Percentiles rank a stretch among this genome's conserved stretches.
Conservation (phyloP, 805 yeast genomes). For the Wickerhamomyces sydowiorum region DNA sequence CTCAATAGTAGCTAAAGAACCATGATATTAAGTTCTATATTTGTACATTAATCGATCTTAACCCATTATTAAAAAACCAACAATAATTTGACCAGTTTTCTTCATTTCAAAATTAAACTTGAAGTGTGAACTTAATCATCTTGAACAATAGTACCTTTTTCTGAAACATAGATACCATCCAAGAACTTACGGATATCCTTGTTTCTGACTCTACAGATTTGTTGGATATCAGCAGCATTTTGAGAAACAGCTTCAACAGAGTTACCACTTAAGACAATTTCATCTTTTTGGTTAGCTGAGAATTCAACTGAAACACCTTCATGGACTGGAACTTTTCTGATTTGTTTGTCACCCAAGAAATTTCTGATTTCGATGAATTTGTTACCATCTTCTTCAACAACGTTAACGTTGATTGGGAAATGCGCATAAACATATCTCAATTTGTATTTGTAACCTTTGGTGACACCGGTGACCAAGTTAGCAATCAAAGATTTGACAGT, state of each 20-base stretch:
- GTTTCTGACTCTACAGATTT: conserved; percentile 97
- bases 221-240: conserved; percentile 97
- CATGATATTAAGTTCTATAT: neutral
- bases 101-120: too few relatives aligned
- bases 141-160: conserved; percentile 82
- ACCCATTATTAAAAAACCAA: neutral
- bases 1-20: neutral
- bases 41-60: neutral
- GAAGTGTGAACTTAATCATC: conserved; percentile 34
- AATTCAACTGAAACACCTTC: conserved; percentile 86
- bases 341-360: conserved; percentile 99
- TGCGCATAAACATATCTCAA: conserved; percentile 99
- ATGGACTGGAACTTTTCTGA: conserved; percentile 78
- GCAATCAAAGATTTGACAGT: conserved; percentile 93
- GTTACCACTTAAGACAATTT: conserved; percentile 89
- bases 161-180: conserved; percentile 99
- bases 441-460: conserved; percentile 98
- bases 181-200: conserved; percentile 99
- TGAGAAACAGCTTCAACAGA: conserved; percentile 96
- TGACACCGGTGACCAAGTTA: conserved; percentile 97
- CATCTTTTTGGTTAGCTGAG: conserved; percentile 88
- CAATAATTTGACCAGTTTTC: neutral
- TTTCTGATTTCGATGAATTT: conserved; percentile 93
- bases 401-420: conserved; percentile 99
- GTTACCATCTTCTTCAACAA: conserved; percentile 70